phyloP scores from a whole-genome alignment of 805 yeast species.

The Zygosaccharomyces lentus region DNA sequence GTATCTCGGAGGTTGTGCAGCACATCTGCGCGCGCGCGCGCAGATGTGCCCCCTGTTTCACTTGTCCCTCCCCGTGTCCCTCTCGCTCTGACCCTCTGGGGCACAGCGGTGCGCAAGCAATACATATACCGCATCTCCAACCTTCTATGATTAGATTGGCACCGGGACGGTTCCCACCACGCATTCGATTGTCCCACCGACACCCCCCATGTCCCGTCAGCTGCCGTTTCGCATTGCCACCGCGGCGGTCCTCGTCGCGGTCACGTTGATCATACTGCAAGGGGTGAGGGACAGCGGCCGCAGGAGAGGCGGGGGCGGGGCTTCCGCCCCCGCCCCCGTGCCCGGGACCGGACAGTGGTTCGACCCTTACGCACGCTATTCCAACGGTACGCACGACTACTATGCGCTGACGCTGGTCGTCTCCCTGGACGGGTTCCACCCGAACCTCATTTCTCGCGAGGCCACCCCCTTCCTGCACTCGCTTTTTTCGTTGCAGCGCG shows the following conservation, averaged over 20 bases:
- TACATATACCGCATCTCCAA: neutral
- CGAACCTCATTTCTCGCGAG: slow-evolving; percentile 65
- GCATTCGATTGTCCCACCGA: neutral
- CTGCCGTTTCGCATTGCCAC: neutral
- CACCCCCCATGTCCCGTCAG: neutral
- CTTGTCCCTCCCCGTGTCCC: no score
- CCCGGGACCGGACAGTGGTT: slow-evolving; percentile 7
- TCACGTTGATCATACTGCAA: neutral
- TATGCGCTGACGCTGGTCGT: slow-evolving; percentile 76
- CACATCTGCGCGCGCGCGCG: no score
- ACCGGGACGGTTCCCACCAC: neutral
- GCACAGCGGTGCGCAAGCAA: neutral
- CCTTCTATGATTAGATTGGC: neutral
- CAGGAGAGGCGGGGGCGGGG: neutral
- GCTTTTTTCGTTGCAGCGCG: slow-evolving; percentile 42
- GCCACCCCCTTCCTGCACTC: slow-evolving; percentile 69
- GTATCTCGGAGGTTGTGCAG: neutral
- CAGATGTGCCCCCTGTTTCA: neutral
- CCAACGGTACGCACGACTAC: slow-evolving; percentile 64
- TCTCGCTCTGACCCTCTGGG: no score
- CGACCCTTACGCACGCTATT: slow-evolving; percentile 21
- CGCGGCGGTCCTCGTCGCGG: neutral
- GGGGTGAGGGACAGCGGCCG: slow-evolving; percentile 2
- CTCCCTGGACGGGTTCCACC: slow-evolving; percentile 88
- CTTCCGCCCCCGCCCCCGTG: neutral